Base-by-base conservation (phyloP, 768 basidiomycete genomes). In the Psilocybe subaeruginosa region DNA sequence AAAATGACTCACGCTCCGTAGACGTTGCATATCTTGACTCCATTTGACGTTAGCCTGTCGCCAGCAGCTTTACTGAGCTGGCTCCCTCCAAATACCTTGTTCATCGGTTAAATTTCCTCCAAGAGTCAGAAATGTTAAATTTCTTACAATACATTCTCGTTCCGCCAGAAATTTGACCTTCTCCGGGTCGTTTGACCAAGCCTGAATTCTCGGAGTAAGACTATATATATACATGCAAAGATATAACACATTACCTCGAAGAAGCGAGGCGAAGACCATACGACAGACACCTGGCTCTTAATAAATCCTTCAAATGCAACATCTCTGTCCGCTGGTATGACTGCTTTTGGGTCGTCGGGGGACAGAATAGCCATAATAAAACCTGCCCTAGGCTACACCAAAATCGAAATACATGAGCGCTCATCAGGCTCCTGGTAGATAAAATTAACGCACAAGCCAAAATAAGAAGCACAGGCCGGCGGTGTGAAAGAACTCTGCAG, bases 391-490 rank as follows among this genome's bases (percentile, higher is more conserved):
- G 50, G 50, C 50, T 51, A 9, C 16, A n/a, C 4, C 8, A n/a
- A 16, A 16, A 47, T 47, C 7, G 1, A 7, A 23, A 23, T 16
- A 16, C 9, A 47, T 47, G 8, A 47, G n/a, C 46, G 46, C 46
- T 12, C 9, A 47, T 39, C 37, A 39, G 37, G 46, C 8, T 14
- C 46, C n/a, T 23, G 23, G 23, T 7, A 47, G 16, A n/a, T 14
- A 9, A 47, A 17, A 47, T 47, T 31, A 31, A 51, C 50, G 16
- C 30, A 51, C 50, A 19, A 29, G 50, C 50, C 50, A 51, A 33
- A 51, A 51, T 29, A 51, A n/a, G 50, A 51, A 51, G 29, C 50
- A 51, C n/a, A 51, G 30, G 12, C 50, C 50, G 12, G 50, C 50
- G 8, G 50, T 51, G 14, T 51, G 50, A 29, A 51, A 51, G 30